Conservation (phyloP, 257 asterid species). For the Nyctanthes arbortristis region DNA sequence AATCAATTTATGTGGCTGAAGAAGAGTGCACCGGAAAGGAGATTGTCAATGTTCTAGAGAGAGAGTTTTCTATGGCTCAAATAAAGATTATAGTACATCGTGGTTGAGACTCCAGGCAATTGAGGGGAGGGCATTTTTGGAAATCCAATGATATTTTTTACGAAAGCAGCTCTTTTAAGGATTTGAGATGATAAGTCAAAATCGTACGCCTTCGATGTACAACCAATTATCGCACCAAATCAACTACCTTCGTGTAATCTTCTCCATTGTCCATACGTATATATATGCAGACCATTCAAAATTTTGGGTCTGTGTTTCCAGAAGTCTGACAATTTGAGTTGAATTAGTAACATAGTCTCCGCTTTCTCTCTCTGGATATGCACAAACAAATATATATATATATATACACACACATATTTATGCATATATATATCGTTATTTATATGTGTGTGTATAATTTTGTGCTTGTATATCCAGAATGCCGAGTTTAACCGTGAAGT, state of each 20-base stretch:
- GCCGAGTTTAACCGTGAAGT: slow-evolving; percentile 70
- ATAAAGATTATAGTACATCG: no score
- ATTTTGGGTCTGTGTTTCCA: slow-evolving; percentile 26
- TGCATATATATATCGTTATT: slow-evolving; percentile 13
- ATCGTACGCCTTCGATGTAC: no score
- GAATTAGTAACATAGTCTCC: slow-evolving; percentile 41
- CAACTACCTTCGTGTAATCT: not conserved
- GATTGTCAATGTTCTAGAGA: no score
- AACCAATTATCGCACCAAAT: not conserved
- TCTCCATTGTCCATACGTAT: not conserved
- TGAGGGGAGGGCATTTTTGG: no score
- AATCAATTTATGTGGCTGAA: no score
- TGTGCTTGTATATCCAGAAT: slow-evolving; percentile 37
- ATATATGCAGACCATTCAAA: slow-evolving; percentile 22
- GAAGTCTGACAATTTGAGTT: slow-evolving; percentile 33
- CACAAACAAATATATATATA: no score
- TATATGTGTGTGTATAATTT: not conserved
- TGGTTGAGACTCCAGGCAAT: no score
- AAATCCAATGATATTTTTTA: no score
- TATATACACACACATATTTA: slow-evolving; percentile 20
- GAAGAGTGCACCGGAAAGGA: no score
- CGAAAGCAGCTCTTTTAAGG: no score
- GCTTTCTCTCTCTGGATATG: not conserved
- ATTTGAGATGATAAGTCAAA: no score
- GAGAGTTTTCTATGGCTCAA: no score